phyloP scores from a whole-genome alignment of 768 basidiomycete species.

The Lactarius tabidus region DNA sequence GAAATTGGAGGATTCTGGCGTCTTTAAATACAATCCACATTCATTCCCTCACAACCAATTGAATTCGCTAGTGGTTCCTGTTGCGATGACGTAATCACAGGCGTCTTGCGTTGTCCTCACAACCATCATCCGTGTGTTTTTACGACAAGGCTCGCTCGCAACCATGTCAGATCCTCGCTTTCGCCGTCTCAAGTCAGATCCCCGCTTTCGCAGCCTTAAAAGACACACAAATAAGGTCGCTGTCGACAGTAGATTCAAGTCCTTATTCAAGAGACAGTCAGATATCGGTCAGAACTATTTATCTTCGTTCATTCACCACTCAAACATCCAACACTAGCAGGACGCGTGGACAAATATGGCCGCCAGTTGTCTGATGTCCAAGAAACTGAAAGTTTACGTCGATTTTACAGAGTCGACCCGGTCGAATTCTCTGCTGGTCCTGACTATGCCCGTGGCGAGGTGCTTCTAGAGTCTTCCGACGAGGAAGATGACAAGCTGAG shows the following conservation, averaged over 20 bases:
- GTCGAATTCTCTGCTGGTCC: conserved; percentile 39
- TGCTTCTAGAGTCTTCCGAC: conserved; percentile 82
- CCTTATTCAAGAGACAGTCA: conserved; percentile 50
- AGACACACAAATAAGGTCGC: conserved; percentile 78
- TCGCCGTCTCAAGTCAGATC: conserved; percentile 81
- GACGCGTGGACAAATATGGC: conserved; percentile 86
- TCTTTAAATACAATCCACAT: neutral
- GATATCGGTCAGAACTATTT: conserved; percentile 29
- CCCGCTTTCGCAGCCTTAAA: conserved; percentile 84
- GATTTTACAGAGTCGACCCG: conserved; percentile 72
- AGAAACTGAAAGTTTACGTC: conserved; percentile 69
- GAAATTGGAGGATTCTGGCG: conserved; percentile 23
- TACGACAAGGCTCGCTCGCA: conserved; percentile 3
- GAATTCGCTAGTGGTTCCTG: too few relatives aligned
- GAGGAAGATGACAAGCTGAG: conserved; percentile 49
- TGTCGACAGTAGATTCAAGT: conserved; percentile 89
- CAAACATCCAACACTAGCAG: conserved; percentile 22
- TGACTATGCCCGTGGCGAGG: conserved; percentile 90
- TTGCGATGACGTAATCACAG: neutral
- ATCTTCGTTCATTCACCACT: conserved; percentile 8
- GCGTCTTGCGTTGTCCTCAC: neutral
- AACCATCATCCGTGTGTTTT: neutral
- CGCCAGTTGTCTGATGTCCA: conserved; percentile 62
- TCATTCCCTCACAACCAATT: conserved; percentile 9
- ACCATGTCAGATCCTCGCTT: conserved; percentile 84